These are phyloP conservation scores for Solanum lycopersicoides DNA, from an alignment of 257 asterid species.

Conservation along the genomic window DNA sequence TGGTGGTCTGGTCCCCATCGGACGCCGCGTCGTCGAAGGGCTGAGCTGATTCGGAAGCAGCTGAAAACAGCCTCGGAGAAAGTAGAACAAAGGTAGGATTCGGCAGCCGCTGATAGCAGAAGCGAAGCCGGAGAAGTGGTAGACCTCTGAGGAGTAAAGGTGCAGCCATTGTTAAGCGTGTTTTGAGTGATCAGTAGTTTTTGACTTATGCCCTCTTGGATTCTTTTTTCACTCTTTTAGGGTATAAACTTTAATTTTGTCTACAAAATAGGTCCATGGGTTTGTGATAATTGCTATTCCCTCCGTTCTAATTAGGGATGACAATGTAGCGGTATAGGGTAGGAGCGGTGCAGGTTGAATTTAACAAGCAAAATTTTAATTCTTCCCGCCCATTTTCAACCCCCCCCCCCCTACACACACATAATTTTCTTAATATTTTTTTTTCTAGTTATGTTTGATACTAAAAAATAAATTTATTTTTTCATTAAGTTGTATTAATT, in stretches of 20 bases:
- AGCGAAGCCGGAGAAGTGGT: conserved; percentile 49
- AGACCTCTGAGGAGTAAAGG: conserved; percentile 37
- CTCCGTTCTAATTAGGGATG: background rate
- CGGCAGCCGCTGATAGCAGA: conserved; percentile 23
- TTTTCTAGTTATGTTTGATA: too few species aligned
- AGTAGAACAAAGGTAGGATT: conserved; percentile 3
- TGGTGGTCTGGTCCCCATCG: conserved; percentile 1
- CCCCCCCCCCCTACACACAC: too few species aligned
- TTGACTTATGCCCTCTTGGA: background rate
- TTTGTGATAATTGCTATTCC: background rate
- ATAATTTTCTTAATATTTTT: too few species aligned
- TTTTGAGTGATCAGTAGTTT: background rate
- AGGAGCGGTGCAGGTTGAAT: fast-evolving
- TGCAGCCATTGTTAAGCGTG: conserved; percentile 44
- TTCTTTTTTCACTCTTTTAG: background rate
- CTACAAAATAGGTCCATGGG: background rate
- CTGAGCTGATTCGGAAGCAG: conserved; percentile 19
- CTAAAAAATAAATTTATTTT: too few species aligned
- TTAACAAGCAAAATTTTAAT: fast-evolving
- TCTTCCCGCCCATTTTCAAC: fast-evolving
- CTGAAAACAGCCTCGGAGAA: conserved; percentile 27
- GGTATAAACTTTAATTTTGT: background rate
- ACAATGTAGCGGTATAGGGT: too few species aligned
- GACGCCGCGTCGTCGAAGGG: conserved; percentile 9
- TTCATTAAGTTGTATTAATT: too few species aligned